Evolutionary conservation across 2,329 filamentous ascomycete genomes (phyloP), one percentile per base, ranked within the genome.

Genomic region (Aspergillus ochraceus): DNA sequence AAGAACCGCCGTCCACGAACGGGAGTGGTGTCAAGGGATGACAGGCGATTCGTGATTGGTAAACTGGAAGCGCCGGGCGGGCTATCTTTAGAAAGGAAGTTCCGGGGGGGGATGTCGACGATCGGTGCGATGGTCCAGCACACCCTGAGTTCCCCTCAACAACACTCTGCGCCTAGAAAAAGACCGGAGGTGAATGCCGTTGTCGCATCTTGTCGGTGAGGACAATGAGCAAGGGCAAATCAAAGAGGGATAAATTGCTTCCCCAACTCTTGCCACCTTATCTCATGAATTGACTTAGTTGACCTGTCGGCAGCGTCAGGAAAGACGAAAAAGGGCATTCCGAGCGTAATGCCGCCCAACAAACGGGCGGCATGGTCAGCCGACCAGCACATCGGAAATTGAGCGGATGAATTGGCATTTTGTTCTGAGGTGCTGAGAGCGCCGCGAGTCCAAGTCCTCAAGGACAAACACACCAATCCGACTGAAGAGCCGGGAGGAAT

Each of bases 51-150:
- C 53, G 56, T 73, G 64, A 71, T 68, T 66, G 65, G 61, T 32
- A 20, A 32, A 54, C 46, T 59, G 54, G 68, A 72, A 64, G 69
- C 71, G 71, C 71, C 66, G 64, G 49, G 55, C 51, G 53, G 58
- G 61, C 69, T 73, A 73, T 70, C 60, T 71, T 73, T 73, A 73
- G 71, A 65, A 65, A 52, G 29, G 6, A 26, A 42, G n/a, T 55
- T 26, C 24, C 42, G 19, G 36, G 24, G 9, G 42, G 26, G 9
- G 42, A 19, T 29, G 24, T 30, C 26, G 49, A 47, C 45, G 45
- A 47, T 47, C 45, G 12, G 45, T 22, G 19, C 9, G 22, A 47
- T 12, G 45, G 45, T 12, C 45, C 4, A 47, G 19, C 19, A 24
- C 45, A 47, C 45, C 19, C 20, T 47, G 45, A 47, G 6, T 47